Evolutionary conservation across 176 grass and related monocot species (phyloP).

Genomic region (Phoenix roebelenii): DNA sequence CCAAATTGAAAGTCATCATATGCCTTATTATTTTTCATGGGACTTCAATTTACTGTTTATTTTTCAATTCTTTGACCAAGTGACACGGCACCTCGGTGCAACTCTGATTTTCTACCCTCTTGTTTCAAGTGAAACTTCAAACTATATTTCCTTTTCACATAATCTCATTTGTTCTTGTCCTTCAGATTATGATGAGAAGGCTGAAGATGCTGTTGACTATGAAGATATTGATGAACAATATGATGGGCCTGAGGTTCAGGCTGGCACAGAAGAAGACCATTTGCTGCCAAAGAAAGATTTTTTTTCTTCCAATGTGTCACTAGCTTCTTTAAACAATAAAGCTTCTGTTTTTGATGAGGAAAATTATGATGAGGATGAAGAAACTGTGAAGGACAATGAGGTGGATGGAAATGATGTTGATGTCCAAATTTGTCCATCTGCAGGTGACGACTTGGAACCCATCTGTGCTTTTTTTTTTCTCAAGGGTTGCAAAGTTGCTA

Average conservation of each 20-base stretch:
- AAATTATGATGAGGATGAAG: constrained; percentile 88
- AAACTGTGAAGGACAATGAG: constrained; percentile 30
- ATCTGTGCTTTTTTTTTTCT: not conserved
- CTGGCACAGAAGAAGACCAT: constrained; percentile 73
- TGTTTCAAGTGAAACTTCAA: not conserved
- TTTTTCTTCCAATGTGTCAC: constrained; percentile 52
- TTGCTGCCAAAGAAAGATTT: constrained; percentile 76
- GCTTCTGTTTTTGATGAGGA: constrained; percentile 79
- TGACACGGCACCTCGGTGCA: too few relatives aligned
- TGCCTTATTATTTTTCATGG: too few relatives aligned
- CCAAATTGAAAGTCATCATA: too few relatives aligned
- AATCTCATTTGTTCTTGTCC: constrained; percentile 7
- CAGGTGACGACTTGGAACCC: constrained; percentile 7
- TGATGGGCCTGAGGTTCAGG: constrained; percentile 95
- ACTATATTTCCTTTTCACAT: constrained; percentile 14
- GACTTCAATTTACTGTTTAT: too few relatives aligned
- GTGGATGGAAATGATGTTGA: constrained; percentile 20
- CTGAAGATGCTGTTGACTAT: constrained; percentile 94
- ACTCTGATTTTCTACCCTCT: too few relatives aligned
- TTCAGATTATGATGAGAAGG: constrained; percentile 96
- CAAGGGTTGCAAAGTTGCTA: too few relatives aligned
- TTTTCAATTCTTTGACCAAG: too few relatives aligned
- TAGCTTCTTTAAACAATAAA: constrained; percentile 37
- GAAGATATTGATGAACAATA: constrained; percentile 99
- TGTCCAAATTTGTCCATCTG: constrained; percentile 22